Conservation (phyloP, 371 early-diverging fungal species). For the Mortierella polycephala region DNA sequence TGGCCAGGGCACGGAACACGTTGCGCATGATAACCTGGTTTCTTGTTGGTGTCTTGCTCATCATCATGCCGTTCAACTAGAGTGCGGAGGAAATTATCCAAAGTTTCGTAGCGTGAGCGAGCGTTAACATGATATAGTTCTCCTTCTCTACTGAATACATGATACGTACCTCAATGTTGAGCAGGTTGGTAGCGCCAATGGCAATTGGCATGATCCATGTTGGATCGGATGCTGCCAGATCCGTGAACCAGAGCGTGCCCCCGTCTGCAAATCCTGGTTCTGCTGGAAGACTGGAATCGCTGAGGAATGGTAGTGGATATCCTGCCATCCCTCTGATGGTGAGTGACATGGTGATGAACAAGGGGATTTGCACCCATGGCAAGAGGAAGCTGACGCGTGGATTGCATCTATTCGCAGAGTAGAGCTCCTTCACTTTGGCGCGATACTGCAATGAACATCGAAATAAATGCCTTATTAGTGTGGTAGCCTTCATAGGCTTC, state of each 20-base stretch:
- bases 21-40: constrained; percentile 63
- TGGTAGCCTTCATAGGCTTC: no score
- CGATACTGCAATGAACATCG: constrained; percentile 57
- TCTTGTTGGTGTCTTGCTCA: constrained; percentile 58
- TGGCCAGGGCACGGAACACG: constrained; percentile 64
- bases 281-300: constrained; percentile 48
- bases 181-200: constrained; percentile 72
- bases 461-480: not conserved
- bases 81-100: no score
- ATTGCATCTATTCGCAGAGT: constrained; percentile 68
- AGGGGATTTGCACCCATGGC: constrained; percentile 81
- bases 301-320: constrained; percentile 67
- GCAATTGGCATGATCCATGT: constrained; percentile 77
- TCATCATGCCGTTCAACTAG: constrained; percentile 64
- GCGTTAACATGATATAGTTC: not conserved
- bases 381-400: constrained; percentile 72
- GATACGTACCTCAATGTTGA: constrained; percentile 76
- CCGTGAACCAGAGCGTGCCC: constrained; percentile 75
- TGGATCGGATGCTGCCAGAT: constrained; percentile 77
- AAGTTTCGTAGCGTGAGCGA: not conserved
- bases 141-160: not conserved
- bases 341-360: constrained; percentile 78
- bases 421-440: constrained; percentile 66
- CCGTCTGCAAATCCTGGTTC: constrained; percentile 68
- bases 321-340: constrained; percentile 76